Evolutionary conservation across 2,329 filamentous ascomycete species (phyloP).

Genomic region (Xylariaceae sp.): DNA sequence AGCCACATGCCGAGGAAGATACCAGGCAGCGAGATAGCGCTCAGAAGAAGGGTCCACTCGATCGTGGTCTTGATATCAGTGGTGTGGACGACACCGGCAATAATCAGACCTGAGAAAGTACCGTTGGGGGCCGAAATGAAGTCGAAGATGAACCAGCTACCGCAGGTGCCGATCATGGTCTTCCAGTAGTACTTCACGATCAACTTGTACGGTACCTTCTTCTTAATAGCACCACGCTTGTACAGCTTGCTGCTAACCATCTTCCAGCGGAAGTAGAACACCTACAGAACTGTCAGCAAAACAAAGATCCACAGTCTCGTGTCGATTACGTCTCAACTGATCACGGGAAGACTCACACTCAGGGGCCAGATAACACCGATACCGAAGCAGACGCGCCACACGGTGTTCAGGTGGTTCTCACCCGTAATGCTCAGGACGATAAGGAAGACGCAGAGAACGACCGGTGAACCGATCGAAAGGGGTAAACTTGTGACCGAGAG

Average conservation of each 20-base stretch:
- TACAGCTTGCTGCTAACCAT: slow-evolving; percentile 16
- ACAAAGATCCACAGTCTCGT: not conserved
- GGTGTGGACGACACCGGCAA: slow-evolving; percentile 12
- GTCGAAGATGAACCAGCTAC: slow-evolving; percentile 16
- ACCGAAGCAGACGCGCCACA: slow-evolving; percentile 12
- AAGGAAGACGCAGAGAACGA: slow-evolving; percentile 11
- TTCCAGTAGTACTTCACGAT: slow-evolving; percentile 15
- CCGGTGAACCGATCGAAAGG: slow-evolving; percentile 10
- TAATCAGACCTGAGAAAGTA: slow-evolving; percentile 12
- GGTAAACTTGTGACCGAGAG: slow-evolving; percentile 12
- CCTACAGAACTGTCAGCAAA: not conserved
- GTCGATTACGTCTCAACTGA: not conserved
- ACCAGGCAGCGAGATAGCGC: slow-evolving; percentile 5
- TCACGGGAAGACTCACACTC: slow-evolving; percentile 1
- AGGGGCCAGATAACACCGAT: slow-evolving; percentile 14
- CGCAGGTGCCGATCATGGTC: slow-evolving; percentile 11
- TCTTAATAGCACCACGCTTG: slow-evolving; percentile 10
- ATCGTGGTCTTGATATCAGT: slow-evolving; percentile 10
- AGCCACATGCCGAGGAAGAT: slow-evolving; percentile 13
- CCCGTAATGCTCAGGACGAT: slow-evolving; percentile 6
- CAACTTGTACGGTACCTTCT: slow-evolving; percentile 12
- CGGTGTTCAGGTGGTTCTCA: slow-evolving; percentile 9
- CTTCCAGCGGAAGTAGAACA: slow-evolving; percentile 15
- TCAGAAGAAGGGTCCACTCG: slow-evolving; percentile 12
- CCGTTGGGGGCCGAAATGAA: slow-evolving; percentile 14